A percentile compares a stretch with the other conserved stretches of the same genome.
phyloP scores from a whole-genome alignment of 139 green algal species.

The Picochlorum sp. region DNA sequence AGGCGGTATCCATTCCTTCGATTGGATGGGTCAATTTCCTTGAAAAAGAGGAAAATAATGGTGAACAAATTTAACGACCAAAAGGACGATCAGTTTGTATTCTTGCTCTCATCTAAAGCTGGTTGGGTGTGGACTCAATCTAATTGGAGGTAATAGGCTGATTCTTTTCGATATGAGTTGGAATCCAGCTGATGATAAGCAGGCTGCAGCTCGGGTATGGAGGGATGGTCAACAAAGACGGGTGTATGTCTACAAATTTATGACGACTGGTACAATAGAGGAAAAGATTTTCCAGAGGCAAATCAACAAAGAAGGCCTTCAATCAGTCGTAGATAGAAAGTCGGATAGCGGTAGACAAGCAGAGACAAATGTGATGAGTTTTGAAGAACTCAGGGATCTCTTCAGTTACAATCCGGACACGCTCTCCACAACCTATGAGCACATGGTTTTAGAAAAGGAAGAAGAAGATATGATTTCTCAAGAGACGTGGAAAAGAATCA shows the following conservation, averaged over 20 bases:
- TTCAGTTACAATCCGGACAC: conserved; percentile 63
- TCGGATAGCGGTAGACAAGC: conserved; percentile 4
- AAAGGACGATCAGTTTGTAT: conserved; percentile 80
- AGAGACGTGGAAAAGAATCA: background rate
- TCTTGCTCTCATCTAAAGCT: conserved; percentile 92
- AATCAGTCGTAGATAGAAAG: conserved; percentile 29
- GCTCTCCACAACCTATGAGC: conserved; percentile 75
- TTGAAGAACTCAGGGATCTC: conserved; percentile 88
- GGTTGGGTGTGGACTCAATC: conserved; percentile 95
- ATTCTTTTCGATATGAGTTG: conserved; percentile 92
- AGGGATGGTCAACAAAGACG: conserved; percentile 93
- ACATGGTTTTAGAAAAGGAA: conserved; percentile 29
- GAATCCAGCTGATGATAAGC: conserved; percentile 88
- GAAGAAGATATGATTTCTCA: background rate
- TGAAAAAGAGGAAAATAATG: conserved; percentile 93
- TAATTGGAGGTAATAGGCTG: conserved; percentile 90
- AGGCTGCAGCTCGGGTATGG: conserved; percentile 75
- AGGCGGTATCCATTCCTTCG: conserved; percentile 75
- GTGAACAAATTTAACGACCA: conserved; percentile 61
- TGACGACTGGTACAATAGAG: conserved; percentile 92
- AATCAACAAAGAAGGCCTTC: conserved; percentile 73
- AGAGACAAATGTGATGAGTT: conserved; percentile 54
- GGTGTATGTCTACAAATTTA: conserved; percentile 95
- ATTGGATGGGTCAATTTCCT: conserved; percentile 82
- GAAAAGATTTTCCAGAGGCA: conserved; percentile 99